These are phyloP conservation scores for Acanthamoeba healyi DNA, from an alignment of 208 protist genomes.

Conservation along the genomic window DNA sequence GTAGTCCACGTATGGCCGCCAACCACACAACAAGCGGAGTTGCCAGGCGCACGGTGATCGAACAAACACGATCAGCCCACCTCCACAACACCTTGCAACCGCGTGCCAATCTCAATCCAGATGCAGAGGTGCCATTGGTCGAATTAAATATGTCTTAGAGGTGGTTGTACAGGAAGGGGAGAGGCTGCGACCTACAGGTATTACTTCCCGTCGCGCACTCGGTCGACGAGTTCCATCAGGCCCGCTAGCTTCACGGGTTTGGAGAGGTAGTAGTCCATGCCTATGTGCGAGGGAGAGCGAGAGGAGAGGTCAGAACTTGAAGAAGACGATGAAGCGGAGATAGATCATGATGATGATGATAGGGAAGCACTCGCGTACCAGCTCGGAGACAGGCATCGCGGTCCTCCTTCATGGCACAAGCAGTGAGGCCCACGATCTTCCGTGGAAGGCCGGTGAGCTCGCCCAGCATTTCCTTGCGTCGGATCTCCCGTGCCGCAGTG, in stretches of 20 bases:
- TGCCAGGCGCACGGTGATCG: too few species aligned
- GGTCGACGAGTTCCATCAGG: background rate
- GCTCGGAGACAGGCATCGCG: conserved; percentile 27
- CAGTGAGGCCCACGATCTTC: conserved; percentile 35
- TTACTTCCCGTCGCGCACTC: background rate
- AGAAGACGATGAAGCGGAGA: background rate
- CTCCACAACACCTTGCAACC: too few species aligned
- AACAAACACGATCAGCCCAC: too few species aligned
- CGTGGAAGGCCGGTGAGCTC: background rate
- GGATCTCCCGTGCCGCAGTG: background rate
- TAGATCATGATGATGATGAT: too few species aligned
- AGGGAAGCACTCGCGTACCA: too few species aligned
- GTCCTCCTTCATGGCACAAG: conserved; percentile 44
- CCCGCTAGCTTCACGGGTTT: conserved; percentile 46
- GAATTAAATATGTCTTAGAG: too few species aligned
- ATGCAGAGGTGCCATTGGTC: too few species aligned
- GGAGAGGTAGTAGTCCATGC: conserved; percentile 41
- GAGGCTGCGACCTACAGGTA: too few species aligned
- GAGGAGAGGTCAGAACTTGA: background rate
- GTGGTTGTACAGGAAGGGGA: too few species aligned
- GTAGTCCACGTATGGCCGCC: too few species aligned
- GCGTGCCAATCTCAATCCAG: too few species aligned
- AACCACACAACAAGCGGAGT: too few species aligned
- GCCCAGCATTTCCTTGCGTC: background rate
- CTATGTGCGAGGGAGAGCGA: background rate